phyloP scores from a whole-genome alignment of 768 basidiomycete species.

The Collybia mongolica region DNA sequence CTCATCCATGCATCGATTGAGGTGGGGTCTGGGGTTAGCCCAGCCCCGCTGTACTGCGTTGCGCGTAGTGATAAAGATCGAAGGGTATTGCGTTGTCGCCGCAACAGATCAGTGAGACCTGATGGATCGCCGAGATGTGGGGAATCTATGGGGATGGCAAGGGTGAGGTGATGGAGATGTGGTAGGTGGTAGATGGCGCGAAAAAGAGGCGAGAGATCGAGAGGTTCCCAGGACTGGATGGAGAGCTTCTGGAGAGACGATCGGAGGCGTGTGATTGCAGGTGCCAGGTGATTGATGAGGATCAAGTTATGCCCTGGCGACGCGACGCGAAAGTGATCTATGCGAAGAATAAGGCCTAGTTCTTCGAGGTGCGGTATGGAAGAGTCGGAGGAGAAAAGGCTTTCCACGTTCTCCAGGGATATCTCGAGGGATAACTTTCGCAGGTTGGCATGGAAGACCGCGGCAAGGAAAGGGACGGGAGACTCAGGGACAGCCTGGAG shows the following conservation, averaged over 20 bases:
- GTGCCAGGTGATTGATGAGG: conserved; percentile 35
- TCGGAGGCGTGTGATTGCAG: conserved; percentile 33
- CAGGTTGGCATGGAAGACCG: conserved; percentile 33
- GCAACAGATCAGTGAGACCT: conserved; percentile 34
- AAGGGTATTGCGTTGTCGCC: conserved; percentile 32
- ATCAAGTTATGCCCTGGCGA: conserved; percentile 25
- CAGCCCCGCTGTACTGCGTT: conserved; percentile 37
- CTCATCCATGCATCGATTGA: conserved; percentile 38
- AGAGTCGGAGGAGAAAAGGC: conserved; percentile 29
- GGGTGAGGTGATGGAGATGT: conserved; percentile 30
- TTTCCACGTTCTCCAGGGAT: conserved; percentile 38
- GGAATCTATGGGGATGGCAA: conserved; percentile 39
- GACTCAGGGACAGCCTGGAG: conserved; percentile 27
- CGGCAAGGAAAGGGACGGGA: conserved; percentile 30
- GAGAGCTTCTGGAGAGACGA: conserved; percentile 35
- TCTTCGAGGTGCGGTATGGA: conserved; percentile 34
- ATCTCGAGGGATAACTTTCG: conserved; percentile 42
- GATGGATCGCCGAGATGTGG: conserved; percentile 41
- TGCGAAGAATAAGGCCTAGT: conserved; percentile 40
- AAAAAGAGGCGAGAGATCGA: conserved; percentile 44
- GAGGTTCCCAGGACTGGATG: conserved; percentile 42
- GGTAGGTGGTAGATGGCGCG: conserved; percentile 29
- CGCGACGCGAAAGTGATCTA: conserved; percentile 26
- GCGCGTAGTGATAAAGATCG: conserved; percentile 38
- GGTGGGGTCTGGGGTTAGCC: conserved; percentile 24